Evolutionary conservation across 495 filamentous ascomycete species (phyloP).

Genomic region (Tuber aestivum): DNA sequence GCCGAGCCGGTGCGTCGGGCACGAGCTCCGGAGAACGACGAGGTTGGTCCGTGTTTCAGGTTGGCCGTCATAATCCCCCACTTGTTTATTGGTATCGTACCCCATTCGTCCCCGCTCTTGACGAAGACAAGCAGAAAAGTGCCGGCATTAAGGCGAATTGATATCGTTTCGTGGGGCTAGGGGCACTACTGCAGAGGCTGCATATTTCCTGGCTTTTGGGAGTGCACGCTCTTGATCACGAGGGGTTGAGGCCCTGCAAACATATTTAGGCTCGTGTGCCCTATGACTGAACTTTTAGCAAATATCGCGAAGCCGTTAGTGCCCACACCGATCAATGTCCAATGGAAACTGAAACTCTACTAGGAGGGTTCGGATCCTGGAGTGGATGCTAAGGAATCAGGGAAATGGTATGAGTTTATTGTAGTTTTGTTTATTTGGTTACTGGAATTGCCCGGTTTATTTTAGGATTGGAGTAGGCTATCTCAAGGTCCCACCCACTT

Average conservation of each 20-base stretch:
- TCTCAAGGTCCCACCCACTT: neutral
- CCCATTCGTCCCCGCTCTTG: neutral
- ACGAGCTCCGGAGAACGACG: neutral
- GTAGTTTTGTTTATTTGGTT: neutral
- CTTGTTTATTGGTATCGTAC: neutral
- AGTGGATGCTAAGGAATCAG: neutral
- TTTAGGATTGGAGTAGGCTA: neutral
- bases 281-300: neutral
- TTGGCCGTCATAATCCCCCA: neutral
- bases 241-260: neutral
- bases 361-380: neutral
- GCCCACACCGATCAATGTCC: neutral
- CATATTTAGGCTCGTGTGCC: neutral
- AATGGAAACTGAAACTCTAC: neutral
- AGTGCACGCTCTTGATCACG: neutral
- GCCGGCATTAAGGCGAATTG: neutral
- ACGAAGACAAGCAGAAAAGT: neutral
- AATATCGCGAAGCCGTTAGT: neutral
- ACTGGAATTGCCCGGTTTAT: neutral
- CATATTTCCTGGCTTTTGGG: neutral
- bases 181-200: neutral
- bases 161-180: neutral
- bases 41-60: neutral
- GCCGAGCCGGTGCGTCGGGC: neutral
- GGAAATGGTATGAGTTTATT: neutral